Conservation (phyloP, 1,284 basidiomycete genomes). For the Ceratobasidium sp. region DNA sequence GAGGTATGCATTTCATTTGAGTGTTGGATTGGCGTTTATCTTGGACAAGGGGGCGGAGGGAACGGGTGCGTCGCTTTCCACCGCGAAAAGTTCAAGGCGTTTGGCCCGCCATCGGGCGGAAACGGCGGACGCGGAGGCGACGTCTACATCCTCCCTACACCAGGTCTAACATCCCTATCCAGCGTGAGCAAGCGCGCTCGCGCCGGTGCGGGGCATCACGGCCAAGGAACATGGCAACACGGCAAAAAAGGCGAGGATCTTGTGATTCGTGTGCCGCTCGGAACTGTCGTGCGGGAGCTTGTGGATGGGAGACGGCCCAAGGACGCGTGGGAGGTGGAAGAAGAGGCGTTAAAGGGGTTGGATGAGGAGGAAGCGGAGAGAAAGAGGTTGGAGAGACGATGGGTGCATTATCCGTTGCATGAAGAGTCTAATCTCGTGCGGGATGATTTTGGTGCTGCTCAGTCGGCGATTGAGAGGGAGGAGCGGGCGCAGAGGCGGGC, state of each 20-base stretch:
- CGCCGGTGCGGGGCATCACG: slow-evolving; percentile 75
- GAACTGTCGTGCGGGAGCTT: slow-evolving; percentile 87
- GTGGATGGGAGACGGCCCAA: slow-evolving; percentile 69
- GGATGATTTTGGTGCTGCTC: slow-evolving; percentile 82
- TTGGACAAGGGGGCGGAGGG: slow-evolving; percentile 76
- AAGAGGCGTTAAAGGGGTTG: slow-evolving; percentile 64
- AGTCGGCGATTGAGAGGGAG: slow-evolving; percentile 70
- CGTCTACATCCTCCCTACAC: slow-evolving; percentile 83
- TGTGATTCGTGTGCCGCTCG: slow-evolving; percentile 84
- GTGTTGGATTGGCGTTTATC: slow-evolving; percentile 45
- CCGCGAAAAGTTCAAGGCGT: slow-evolving; percentile 79
- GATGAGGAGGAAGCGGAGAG: slow-evolving; percentile 63
- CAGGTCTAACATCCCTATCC: slow-evolving; percentile 80
- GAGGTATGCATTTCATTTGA: slow-evolving; percentile 64
- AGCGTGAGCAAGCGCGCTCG: slow-evolving; percentile 76
- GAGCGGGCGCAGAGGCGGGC: slow-evolving; percentile 68
- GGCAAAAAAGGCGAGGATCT: slow-evolving; percentile 80
- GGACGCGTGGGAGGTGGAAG: slow-evolving; percentile 76
- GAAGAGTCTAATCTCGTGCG: slow-evolving; percentile 72
- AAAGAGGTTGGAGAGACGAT: slow-evolving; percentile 74
- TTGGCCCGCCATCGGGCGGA: slow-evolving; percentile 90
- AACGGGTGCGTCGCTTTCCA: slow-evolving; percentile 87
- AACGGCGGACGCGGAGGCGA: slow-evolving; percentile 90
- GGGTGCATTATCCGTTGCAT: slow-evolving; percentile 82
- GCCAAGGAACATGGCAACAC: slow-evolving; percentile 86